phyloP scores from a whole-genome alignment of 208 protist genomes.

The Trypanosoma theileri region DNA sequence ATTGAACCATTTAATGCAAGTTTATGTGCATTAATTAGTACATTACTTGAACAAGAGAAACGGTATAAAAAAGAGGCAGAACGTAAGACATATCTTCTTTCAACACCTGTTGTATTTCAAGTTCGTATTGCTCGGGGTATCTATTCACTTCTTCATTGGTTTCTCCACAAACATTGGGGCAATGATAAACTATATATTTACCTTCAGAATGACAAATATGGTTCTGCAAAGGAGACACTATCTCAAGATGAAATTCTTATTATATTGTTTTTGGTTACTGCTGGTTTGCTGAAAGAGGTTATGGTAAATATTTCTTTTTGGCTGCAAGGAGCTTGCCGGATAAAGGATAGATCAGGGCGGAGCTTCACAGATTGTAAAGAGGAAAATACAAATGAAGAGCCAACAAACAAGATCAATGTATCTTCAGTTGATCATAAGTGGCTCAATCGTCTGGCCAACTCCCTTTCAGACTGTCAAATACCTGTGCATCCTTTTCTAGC shows the following conservation, averaged over 20 bases:
- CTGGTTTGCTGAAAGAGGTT: slow-evolving; percentile 23
- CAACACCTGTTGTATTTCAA: not conserved
- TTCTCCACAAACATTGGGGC: slow-evolving; percentile 22
- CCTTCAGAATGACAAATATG: slow-evolving; percentile 17
- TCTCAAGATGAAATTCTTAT: slow-evolving; percentile 25
- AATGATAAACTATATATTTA: not conserved
- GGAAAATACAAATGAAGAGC: not conserved
- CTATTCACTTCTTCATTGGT: slow-evolving; percentile 15
- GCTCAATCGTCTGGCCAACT: slow-evolving; percentile 1
- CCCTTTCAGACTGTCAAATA: slow-evolving; percentile 2
- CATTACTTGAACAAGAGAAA: not conserved
- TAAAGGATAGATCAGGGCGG: not conserved
- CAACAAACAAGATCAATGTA: not conserved
- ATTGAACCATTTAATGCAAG: slow-evolving; percentile 9
- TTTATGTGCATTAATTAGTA: slow-evolving; percentile 20
- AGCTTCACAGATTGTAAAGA: not conserved
- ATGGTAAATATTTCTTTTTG: slow-evolving; percentile 16
- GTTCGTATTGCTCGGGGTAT: not conserved
- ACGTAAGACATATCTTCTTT: not conserved
- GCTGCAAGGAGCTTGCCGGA: not conserved
- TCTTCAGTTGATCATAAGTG: not conserved
- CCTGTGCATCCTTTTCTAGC: not conserved
- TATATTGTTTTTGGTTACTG: slow-evolving; percentile 37
- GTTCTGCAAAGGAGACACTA: slow-evolving; percentile 12
- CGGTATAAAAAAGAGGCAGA: not conserved